These are phyloP conservation scores for Globisporangium irregulare DNA, from an alignment of 352 stramenopile genomes.

Conservation along the genomic window DNA sequence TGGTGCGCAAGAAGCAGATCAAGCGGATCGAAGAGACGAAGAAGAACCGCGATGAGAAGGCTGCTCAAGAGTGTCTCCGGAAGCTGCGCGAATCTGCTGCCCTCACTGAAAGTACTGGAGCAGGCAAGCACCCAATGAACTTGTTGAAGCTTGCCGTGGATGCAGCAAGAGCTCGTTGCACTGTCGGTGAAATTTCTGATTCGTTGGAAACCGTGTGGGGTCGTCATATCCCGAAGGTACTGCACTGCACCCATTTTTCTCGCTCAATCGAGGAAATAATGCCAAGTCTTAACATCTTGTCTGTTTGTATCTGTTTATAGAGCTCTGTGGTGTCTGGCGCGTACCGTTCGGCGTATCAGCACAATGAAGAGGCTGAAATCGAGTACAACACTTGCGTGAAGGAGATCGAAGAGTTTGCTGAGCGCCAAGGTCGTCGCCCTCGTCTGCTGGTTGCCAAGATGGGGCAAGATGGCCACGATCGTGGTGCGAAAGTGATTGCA, in stretches of 20 bases:
- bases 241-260: neutral
- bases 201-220: constrained; percentile 94
- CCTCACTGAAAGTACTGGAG: constrained; percentile 64
- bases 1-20: constrained; percentile 90
- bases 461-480: constrained; percentile 96
- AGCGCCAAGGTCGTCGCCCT: constrained; percentile 90
- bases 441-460: constrained; percentile 96
- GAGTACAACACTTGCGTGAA: constrained; percentile 90
- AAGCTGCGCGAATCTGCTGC: constrained; percentile 45
- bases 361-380: constrained; percentile 57
- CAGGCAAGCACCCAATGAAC: constrained; percentile 91
- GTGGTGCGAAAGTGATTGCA: constrained; percentile 96
- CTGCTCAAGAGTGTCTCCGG: constrained; percentile 56
- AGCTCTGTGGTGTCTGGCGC: constrained; percentile 58
- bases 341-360: constrained; percentile 52
- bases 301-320: constrained; percentile 12
- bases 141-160: constrained; percentile 93
- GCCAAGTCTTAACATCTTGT: neutral
- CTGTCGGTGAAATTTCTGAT: constrained; percentile 94
- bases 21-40: constrained; percentile 84
- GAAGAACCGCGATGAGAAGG: constrained; percentile 73
- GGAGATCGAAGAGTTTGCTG: constrained; percentile 91
- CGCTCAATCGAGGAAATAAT: neutral
- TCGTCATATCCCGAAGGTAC: constrained; percentile 85
- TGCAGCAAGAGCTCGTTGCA: constrained; percentile 87